Percentiles rank a stretch among this genome's conserved stretches.
These are phyloP conservation scores for Zhuliangozyma blackwelliae DNA, from an alignment of 1,139 yeast species.

Conservation along the genomic window DNA sequence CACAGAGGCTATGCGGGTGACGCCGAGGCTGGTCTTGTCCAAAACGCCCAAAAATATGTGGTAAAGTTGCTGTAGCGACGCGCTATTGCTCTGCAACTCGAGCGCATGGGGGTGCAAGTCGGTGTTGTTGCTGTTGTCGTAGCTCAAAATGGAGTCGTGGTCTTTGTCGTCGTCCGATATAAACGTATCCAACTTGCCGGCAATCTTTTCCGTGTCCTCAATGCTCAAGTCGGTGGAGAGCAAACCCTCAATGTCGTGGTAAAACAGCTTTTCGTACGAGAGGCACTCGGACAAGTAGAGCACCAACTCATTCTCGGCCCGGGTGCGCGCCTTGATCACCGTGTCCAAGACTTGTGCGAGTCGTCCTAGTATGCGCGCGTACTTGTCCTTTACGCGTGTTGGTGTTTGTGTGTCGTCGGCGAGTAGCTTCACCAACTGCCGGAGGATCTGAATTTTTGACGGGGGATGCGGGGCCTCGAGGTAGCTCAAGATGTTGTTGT, in stretches of 20 bases:
- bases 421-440: conserved; percentile 4
- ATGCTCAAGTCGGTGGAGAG: conserved; percentile 14
- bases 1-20: conserved; percentile 13
- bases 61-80: conserved; percentile 19
- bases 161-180: conserved; percentile 6
- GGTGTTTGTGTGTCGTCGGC: conserved; percentile 14
- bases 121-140: conserved; percentile 7
- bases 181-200: conserved; percentile 18
- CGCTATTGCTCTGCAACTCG: conserved; percentile 13
- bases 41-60: conserved; percentile 21
- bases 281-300: conserved; percentile 19
- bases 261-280: conserved; percentile 18
- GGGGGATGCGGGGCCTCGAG: neutral
- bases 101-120: conserved; percentile 3
- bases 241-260: conserved; percentile 14
- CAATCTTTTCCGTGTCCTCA: conserved; percentile 23
- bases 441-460: conserved; percentile 1
- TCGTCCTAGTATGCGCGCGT: conserved; percentile 15
- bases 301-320: conserved; percentile 18
- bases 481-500: conserved; percentile 1
- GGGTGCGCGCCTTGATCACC: conserved; percentile 17
- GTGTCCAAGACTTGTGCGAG: conserved; percentile 19
- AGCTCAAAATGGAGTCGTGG: conserved; percentile 21
- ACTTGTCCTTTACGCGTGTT: conserved; percentile 17
- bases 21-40: conserved; percentile 10